A percentile compares a stretch with the other conserved stretches of the same genome.
These are phyloP conservation scores for Coccomyxa sp. DNA, from an alignment of 139 green algal species.

Conservation along the genomic window DNA sequence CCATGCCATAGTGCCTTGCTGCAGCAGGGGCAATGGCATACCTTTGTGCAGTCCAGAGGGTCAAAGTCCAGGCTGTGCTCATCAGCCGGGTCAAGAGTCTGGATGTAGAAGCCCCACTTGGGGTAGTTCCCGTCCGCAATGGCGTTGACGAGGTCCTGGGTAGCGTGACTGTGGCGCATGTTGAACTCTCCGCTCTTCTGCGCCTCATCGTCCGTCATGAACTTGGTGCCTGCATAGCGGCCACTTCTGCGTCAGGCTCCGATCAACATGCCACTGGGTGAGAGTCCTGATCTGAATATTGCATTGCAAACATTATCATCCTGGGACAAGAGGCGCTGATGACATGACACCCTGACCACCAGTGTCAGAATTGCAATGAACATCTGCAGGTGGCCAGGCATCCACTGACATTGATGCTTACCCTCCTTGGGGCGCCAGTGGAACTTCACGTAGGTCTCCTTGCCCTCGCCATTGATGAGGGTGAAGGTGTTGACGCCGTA, in stretches of 20 bases:
- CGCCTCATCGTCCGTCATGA: constrained; percentile 51
- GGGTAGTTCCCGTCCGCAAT: constrained; percentile 33
- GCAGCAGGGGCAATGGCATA: neutral
- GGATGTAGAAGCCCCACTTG: constrained; percentile 58
- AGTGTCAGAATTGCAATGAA: too few species aligned
- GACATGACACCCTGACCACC: too few species aligned
- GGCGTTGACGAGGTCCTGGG: constrained; percentile 48
- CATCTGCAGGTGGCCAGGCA: too few species aligned
- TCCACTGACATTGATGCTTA: too few species aligned
- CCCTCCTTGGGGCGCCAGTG: constrained; percentile 11
- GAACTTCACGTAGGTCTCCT: constrained; percentile 33
- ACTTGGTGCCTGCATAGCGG: constrained; percentile 46
- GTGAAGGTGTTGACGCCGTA: constrained; percentile 61
- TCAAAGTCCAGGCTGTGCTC: constrained; percentile 48
- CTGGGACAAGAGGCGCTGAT: too few species aligned
- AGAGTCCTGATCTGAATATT: too few species aligned
- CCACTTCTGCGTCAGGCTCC: too few species aligned
- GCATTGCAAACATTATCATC: too few species aligned
- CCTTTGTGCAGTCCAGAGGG: constrained; percentile 22
- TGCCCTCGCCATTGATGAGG: constrained; percentile 26
- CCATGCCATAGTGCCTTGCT: too few species aligned
- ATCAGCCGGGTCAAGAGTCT: constrained; percentile 56
- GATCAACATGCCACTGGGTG: too few species aligned
- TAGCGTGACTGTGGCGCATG: constrained; percentile 52
- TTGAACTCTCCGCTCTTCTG: constrained; percentile 41